Conservation (phyloP, 495 filamentous ascomycete species). For the Aspergillus nidulans region DNA sequence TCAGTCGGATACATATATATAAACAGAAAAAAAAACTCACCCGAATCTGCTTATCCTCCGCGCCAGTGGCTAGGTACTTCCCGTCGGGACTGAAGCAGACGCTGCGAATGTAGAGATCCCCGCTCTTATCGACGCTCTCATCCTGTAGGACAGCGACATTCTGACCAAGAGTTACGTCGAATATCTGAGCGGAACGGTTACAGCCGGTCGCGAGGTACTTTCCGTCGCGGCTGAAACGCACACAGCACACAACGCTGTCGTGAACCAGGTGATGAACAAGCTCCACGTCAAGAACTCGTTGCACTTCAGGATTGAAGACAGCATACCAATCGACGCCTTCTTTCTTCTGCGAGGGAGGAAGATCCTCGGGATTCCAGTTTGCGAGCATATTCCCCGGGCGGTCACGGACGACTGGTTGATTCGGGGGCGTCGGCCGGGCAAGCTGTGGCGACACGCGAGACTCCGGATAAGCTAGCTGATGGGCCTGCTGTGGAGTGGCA, state of each 20-base stretch:
- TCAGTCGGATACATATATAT: conserved; percentile 8
- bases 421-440: conserved; percentile 72
- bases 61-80: conserved; percentile 81
- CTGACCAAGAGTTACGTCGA: conserved; percentile 73
- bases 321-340: conserved; percentile 82
- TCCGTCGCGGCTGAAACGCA: conserved; percentile 83
- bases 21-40: conserved; percentile 47
- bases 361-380: conserved; percentile 78
- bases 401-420: conserved; percentile 50
- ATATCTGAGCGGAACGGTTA: conserved; percentile 86
- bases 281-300: conserved; percentile 79
- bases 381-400: conserved; percentile 74
- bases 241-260: conserved; percentile 88
- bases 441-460: conserved; percentile 80
- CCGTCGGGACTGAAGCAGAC: conserved; percentile 93
- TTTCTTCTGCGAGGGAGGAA: conserved; percentile 80
- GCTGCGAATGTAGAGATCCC: conserved; percentile 85
- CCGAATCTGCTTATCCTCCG: conserved; percentile 86
- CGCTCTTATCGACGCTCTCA: conserved; percentile 75
- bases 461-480: conserved; percentile 76
- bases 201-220: conserved; percentile 87
- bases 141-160: conserved; percentile 78
- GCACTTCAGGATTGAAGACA: conserved; percentile 82
- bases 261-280: conserved; percentile 81
- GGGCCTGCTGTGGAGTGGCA: conserved; percentile 85